phyloP scores from a whole-genome alignment of 768 basidiomycete genomes.

The Pulveroboletus sp. region DNA sequence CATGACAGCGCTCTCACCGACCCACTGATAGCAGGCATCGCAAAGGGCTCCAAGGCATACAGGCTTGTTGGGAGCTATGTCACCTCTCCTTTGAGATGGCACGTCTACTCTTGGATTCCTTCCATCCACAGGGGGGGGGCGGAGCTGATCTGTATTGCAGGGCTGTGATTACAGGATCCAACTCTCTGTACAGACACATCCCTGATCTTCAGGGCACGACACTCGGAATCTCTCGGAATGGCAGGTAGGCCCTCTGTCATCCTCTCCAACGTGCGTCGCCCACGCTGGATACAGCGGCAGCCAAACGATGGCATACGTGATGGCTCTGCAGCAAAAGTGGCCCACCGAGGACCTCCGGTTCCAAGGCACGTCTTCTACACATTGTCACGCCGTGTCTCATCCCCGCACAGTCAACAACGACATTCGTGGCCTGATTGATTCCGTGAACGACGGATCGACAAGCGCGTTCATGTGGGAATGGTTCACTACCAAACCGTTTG shows the following conservation, averaged over 20 bases:
- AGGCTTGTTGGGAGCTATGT: conserved; percentile 94
- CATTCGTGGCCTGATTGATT: conserved; percentile 76
- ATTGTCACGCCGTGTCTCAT: neutral
- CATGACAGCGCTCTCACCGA: conserved; percentile 81
- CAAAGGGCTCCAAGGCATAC: conserved; percentile 79
- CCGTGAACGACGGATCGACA: conserved; percentile 85
- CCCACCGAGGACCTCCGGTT: conserved; percentile 60
- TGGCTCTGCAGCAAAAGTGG: conserved; percentile 90
- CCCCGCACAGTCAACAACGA: conserved; percentile 65
- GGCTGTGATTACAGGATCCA: conserved; percentile 87
- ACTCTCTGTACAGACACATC: conserved; percentile 67
- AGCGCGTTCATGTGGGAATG: conserved; percentile 96
- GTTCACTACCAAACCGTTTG: conserved; percentile 85
- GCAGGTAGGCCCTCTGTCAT: conserved; percentile 50
- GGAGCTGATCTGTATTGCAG: conserved; percentile 34
- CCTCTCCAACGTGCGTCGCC: neutral
- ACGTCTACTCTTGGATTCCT: conserved; percentile 11
- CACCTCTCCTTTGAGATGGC: conserved; percentile 86
- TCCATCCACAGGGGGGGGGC: neutral
- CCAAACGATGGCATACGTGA: conserved; percentile 94
- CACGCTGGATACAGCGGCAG: conserved; percentile 54
- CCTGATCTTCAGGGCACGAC: conserved; percentile 75
- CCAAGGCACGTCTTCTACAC: conserved; percentile 46
- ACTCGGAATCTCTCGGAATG: conserved; percentile 85
- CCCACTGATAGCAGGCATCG: conserved; percentile 87